phyloP scores from a whole-genome alignment of 345 rosid species.

The Dovyalis caffra region DNA sequence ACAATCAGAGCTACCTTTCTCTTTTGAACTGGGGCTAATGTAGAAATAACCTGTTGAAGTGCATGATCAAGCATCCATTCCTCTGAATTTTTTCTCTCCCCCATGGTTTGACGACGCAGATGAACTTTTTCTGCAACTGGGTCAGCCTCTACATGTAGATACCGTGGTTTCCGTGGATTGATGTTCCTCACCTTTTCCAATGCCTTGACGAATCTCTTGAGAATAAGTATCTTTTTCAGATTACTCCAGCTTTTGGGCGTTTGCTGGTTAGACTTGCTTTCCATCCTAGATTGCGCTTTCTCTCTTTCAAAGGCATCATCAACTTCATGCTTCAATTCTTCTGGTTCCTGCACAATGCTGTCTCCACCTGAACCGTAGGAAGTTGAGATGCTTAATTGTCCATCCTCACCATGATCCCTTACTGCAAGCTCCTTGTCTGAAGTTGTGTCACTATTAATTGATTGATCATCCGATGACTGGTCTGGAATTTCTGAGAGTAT shows the following conservation, averaged over 20 bases:
- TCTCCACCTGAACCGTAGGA: constrained; percentile 20
- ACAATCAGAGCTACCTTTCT: constrained; percentile 77
- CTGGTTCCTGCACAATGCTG: constrained; percentile 5
- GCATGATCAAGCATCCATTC: constrained; percentile 95
- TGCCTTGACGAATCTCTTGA: constrained; percentile 76
- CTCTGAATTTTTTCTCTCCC: constrained; percentile 55
- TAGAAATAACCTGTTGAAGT: constrained; percentile 72
- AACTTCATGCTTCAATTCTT: constrained; percentile 14
- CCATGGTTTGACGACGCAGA: constrained; percentile 59
- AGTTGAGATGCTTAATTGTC: constrained; percentile 29
- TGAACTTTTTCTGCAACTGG: constrained; percentile 60
- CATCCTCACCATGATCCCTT: constrained; percentile 29
- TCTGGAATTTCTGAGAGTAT: constrained; percentile 76
- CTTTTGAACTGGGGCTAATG: constrained; percentile 77
- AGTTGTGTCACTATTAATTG: constrained; percentile 30
- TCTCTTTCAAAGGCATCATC: constrained; percentile 19
- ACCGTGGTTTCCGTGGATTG: constrained; percentile 43
- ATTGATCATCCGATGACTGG: constrained; percentile 53
- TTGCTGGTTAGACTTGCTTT: constrained; percentile 36
- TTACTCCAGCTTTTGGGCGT: constrained; percentile 73
- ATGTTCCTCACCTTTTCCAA: constrained; percentile 60
- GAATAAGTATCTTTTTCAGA: constrained; percentile 65
- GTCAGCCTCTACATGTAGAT: constrained; percentile 43
- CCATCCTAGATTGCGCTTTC: constrained; percentile 32
- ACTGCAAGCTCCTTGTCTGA: constrained; percentile 38